Evolutionary conservation across 306 rosid genomes (phyloP).

Genomic region (Echinosophora koreensis): DNA sequence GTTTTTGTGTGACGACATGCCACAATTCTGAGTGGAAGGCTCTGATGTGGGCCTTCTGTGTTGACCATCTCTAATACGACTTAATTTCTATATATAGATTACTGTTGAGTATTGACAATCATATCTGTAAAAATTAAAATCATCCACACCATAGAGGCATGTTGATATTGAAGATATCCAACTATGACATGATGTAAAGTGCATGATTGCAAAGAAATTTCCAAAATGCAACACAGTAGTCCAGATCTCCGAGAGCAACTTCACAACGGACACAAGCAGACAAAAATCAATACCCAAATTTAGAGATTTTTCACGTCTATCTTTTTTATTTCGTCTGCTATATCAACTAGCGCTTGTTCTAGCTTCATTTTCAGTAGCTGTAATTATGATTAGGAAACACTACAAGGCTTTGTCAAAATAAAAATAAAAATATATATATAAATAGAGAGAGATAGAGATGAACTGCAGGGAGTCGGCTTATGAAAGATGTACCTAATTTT

Average conservation of each 20-base stretch:
- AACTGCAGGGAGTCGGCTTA: too few relatives aligned
- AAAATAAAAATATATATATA: too few relatives aligned
- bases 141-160: too few relatives aligned
- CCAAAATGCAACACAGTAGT: not conserved
- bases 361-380: too few relatives aligned
- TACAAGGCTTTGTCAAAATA: too few relatives aligned
- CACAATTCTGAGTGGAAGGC: not conserved
- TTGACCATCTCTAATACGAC: not conserved
- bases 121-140: too few relatives aligned
- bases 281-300: not conserved
- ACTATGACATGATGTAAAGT: not conserved
- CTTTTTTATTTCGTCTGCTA: too few relatives aligned
- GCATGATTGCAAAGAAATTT: not conserved
- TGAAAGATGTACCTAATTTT: too few relatives aligned
- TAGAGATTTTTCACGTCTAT: not conserved
- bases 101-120: not conserved
- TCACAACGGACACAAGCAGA: not conserved
- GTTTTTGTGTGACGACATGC: conserved; percentile 8
- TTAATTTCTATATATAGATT: not conserved
- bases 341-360: too few relatives aligned
- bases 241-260: not conserved
- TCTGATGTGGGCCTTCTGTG: not conserved
- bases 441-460: too few relatives aligned
- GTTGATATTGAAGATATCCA: too few relatives aligned
- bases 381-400: too few relatives aligned